Conservation (phyloP, 345 rosid species). For the Sisymbrium irio region DNA sequence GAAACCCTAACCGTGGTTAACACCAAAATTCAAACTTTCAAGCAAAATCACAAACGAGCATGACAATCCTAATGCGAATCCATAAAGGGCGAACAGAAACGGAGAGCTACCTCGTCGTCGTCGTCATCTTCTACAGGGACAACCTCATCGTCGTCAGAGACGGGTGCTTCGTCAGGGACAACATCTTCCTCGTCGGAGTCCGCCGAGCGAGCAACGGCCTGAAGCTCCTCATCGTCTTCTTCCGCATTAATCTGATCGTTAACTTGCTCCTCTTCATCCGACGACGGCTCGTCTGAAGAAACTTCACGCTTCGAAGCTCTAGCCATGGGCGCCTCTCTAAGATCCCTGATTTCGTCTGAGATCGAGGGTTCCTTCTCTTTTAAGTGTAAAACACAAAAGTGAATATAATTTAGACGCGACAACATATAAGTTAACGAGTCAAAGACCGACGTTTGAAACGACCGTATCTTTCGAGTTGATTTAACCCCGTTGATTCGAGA, state of each 20-base stretch:
- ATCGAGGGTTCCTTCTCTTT: slow-evolving; percentile 41
- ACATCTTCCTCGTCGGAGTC: slow-evolving; percentile 43
- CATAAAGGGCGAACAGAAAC: not conserved
- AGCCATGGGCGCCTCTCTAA: slow-evolving; percentile 46
- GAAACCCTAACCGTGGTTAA: not conserved
- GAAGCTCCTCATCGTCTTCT: slow-evolving; percentile 94
- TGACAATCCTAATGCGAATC: slow-evolving; percentile 10
- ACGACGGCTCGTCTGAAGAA: slow-evolving; percentile 67
- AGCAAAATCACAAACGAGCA: not conserved
- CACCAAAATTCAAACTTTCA: not conserved
- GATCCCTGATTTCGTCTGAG: slow-evolving; percentile 18
- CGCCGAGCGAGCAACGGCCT: slow-evolving; percentile 88
- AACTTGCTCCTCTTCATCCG: slow-evolving; percentile 44
- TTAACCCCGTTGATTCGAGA: slow-evolving; percentile 28
- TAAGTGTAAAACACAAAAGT: not conserved
- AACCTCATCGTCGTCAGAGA: slow-evolving; percentile 28
- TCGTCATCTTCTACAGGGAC: slow-evolving; percentile 32
- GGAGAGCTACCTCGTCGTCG: slow-evolving; percentile 56
- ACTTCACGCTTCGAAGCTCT: slow-evolving; percentile 49
- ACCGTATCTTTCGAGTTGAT: slow-evolving; percentile 12
- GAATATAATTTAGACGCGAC: not conserved
- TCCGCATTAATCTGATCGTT: slow-evolving; percentile 67
- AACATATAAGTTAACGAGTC: not conserved
- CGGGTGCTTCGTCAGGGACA: slow-evolving; percentile 22
- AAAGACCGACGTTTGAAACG: slow-evolving; percentile 15